Percentiles rank a stretch among this genome's conserved stretches.
Evolutionary conservation across 345 rosid genomes (phyloP).

Genomic region (Populus ilicifolia): DNA sequence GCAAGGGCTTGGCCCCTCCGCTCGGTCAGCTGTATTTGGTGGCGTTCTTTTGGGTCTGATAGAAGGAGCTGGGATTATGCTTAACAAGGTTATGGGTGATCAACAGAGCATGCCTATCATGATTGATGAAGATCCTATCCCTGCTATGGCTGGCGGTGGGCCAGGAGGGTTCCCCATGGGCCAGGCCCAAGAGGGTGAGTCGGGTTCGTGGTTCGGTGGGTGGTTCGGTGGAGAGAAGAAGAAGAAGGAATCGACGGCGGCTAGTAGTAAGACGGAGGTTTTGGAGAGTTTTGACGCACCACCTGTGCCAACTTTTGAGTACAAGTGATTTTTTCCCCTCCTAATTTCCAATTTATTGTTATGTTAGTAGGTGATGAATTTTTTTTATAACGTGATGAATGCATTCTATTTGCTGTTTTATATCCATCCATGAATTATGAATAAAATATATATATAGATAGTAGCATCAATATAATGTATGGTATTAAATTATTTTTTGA

Average conservation of each 20-base stretch:
- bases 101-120: conserved; percentile 24
- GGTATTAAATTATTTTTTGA: background rate
- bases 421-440: too few relatives aligned
- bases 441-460: too few relatives aligned
- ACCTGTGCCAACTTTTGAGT: too few relatives aligned
- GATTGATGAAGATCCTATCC: background rate
- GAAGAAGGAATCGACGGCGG: background rate
- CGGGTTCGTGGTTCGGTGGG: background rate
- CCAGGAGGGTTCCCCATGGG: background rate
- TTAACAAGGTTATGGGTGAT: background rate
- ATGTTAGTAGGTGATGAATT: too few relatives aligned
- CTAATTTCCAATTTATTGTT: too few relatives aligned
- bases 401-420: too few relatives aligned
- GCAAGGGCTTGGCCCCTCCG: background rate
- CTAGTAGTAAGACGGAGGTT: too few relatives aligned
- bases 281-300: too few relatives aligned
- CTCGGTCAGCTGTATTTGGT: background rate
- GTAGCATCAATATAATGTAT: too few relatives aligned
- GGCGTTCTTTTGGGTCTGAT: conserved; percentile 19
- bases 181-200: background rate
- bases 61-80: conserved; percentile 24
- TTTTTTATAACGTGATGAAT: too few relatives aligned
- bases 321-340: too few relatives aligned
- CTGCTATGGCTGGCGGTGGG: background rate
- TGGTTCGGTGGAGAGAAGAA: background rate